Conservation (phyloP, 495 filamentous ascomycete species). For the Aspergillus hancockii region DNA sequence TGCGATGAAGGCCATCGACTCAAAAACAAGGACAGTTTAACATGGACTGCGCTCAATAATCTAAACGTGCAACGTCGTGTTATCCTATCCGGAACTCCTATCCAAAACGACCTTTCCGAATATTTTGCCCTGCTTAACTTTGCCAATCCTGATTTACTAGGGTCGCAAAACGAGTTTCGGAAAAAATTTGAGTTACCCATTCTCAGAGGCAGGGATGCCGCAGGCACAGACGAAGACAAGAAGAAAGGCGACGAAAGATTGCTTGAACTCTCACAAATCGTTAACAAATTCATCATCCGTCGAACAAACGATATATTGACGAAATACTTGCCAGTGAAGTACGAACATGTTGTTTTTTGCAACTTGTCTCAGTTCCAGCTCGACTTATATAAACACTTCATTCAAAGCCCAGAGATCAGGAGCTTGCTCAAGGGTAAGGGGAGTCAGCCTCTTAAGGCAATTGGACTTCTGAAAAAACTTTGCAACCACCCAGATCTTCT, state of each 20-base stretch:
- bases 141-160: constrained; percentile 90
- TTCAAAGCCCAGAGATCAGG: constrained; percentile 93
- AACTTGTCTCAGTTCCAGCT: constrained; percentile 91
- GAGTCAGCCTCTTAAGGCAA: constrained; percentile 94
- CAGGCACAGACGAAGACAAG: constrained; percentile 79
- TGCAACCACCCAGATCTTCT: constrained; percentile 98
- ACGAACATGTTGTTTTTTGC: constrained; percentile 99
- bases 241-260: constrained; percentile 84
- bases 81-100: constrained; percentile 95
- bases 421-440: constrained; percentile 91
- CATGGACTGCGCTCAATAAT: constrained; percentile 84
- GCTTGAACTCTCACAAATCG: constrained; percentile 73
- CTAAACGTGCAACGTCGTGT: constrained; percentile 90
- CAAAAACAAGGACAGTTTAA: constrained; percentile 96
- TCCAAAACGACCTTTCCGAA: constrained; percentile 96
- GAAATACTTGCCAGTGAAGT: constrained; percentile 98
- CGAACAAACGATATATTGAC: constrained; percentile 97
- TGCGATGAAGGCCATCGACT: constrained; percentile 98
- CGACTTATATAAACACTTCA: constrained; percentile 93
- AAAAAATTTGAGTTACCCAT: constrained; percentile 95
- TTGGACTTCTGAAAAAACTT: constrained; percentile 94
- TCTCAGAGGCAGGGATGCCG: constrained; percentile 86
- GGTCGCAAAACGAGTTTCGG: constrained; percentile 86
- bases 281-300: constrained; percentile 99
- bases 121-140: constrained; percentile 97